phyloP scores from a whole-genome alignment of 1,284 basidiomycete genomes.

The Leccinum cinnamomeum region DNA sequence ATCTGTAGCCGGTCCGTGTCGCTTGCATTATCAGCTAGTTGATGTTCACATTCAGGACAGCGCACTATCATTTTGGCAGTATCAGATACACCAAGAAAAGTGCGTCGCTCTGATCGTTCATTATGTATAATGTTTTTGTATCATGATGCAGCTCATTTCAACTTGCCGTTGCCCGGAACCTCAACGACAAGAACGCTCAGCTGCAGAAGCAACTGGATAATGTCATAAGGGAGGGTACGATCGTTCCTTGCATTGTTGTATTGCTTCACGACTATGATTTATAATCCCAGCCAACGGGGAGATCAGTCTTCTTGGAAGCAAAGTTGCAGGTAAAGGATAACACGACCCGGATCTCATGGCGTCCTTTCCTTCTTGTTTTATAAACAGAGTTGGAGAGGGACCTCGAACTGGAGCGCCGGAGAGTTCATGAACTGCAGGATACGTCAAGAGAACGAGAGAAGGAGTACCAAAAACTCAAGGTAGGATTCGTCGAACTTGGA shows the following conservation, averaged over 20 bases:
- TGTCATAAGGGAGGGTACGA: conserved; percentile 71
- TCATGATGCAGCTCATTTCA: conserved; percentile 64
- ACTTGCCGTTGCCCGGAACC: conserved; percentile 72
- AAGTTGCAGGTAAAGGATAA: conserved; percentile 52
- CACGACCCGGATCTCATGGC: background rate
- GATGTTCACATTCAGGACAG: conserved; percentile 38
- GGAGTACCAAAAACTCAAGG: conserved; percentile 85
- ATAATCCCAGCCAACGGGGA: conserved; percentile 66
- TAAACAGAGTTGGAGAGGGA: conserved; percentile 70
- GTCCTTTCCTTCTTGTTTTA: conserved; percentile 4
- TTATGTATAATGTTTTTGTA: conserved; percentile 3
- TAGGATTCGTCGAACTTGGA: conserved; percentile 22
- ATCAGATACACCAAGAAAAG: conserved; percentile 83
- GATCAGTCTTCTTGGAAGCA: conserved; percentile 65
- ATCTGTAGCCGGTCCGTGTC: conserved; percentile 68
- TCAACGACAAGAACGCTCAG: conserved; percentile 78
- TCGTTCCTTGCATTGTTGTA: background rate
- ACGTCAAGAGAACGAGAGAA: conserved; percentile 73
- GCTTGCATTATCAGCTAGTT: background rate
- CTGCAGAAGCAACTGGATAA: conserved; percentile 80
- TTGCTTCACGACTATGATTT: conserved; percentile 5
- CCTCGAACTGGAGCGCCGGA: conserved; percentile 73
- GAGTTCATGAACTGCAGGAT: conserved; percentile 71
- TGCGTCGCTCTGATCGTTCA: conserved; percentile 31
- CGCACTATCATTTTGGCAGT: conserved; percentile 85